Percentiles rank a stretch among this genome's conserved stretches.
phyloP scores from a whole-genome alignment of 495 filamentous ascomycete genomes.

The Xylaria cubensis region DNA sequence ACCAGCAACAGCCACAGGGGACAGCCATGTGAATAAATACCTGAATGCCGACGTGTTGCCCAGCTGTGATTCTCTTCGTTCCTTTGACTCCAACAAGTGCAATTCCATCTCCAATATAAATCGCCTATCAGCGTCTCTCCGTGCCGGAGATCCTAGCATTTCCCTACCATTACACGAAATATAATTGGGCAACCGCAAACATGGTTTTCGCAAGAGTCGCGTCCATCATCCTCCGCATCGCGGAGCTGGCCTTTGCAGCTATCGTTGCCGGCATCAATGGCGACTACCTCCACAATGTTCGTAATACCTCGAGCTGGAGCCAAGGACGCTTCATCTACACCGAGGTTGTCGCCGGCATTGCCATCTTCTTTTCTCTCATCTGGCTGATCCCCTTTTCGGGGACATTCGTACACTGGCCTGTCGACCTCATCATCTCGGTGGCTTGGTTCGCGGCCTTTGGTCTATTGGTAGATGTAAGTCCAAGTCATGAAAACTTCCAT shows the following conservation, averaged over 20 bases:
- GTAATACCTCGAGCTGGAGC: constrained; percentile 42
- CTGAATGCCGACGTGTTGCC: background rate
- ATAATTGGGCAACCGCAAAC: constrained; percentile 19
- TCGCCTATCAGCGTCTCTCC: background rate
- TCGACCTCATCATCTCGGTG: constrained; percentile 65
- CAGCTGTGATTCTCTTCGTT: background rate
- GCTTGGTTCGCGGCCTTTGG: constrained; percentile 72
- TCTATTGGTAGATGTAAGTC: constrained; percentile 62
- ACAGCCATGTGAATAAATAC: constrained; percentile 11
- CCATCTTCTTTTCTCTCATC: constrained; percentile 54
- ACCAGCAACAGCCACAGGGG: background rate
- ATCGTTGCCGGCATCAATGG: constrained; percentile 57
- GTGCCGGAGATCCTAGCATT: background rate
- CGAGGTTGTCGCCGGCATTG: constrained; percentile 54
- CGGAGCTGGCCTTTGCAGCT: constrained; percentile 54
- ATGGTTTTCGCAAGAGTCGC: constrained; percentile 51
- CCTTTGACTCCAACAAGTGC: background rate
- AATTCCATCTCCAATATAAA: background rate
- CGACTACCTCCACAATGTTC: constrained; percentile 47
- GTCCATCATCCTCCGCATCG: constrained; percentile 53
- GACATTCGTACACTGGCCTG: constrained; percentile 54
- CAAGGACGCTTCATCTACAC: constrained; percentile 57
- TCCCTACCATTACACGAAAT: background rate
- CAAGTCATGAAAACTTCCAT: background rate
- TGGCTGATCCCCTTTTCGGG: constrained; percentile 57